Conservation (phyloP, 768 basidiomycete species). For the Amanita pallidorosea region DNA sequence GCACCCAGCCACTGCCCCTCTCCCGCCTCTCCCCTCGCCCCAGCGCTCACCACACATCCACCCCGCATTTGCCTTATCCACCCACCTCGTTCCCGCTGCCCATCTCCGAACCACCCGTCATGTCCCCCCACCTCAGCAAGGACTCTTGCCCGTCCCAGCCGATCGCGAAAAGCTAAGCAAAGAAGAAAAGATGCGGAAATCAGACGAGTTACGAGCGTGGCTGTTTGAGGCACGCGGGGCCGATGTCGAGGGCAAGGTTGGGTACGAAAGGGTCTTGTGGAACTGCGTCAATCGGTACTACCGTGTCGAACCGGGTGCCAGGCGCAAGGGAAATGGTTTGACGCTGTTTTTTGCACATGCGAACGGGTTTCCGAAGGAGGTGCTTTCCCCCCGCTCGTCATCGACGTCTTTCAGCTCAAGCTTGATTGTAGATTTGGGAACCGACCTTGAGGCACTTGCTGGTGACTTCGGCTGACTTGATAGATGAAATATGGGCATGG, state of each 20-base stretch:
- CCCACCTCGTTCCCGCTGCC: constrained; percentile 47
- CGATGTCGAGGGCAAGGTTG: constrained; percentile 19
- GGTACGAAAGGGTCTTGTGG: constrained; percentile 44
- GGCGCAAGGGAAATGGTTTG: constrained; percentile 18
- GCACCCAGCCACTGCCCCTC: constrained; percentile 13
- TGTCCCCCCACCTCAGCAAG: constrained; percentile 20
- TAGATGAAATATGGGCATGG: constrained; percentile 73
- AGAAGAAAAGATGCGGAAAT: constrained; percentile 20
- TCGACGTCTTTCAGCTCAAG: not conserved
- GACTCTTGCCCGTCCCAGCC: not conserved
- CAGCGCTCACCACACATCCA: constrained; percentile 22
- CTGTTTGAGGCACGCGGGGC: constrained; percentile 20
- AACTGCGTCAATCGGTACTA: constrained; percentile 65
- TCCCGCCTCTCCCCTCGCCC: constrained; percentile 29
- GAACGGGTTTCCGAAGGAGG: constrained; percentile 87
- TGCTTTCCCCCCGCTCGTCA: constrained; percentile 15
- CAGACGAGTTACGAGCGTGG: constrained; percentile 13
- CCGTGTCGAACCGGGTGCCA: constrained; percentile 19
- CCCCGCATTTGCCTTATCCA: constrained; percentile 31
- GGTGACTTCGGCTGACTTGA: constrained; percentile 21
- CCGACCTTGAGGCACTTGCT: constrained; percentile 48
- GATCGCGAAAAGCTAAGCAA: constrained; percentile 18
- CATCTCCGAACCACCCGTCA: constrained; percentile 34
- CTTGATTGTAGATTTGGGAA: constrained; percentile 61
- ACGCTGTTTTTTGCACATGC: constrained; percentile 77